Base-by-base conservation (phyloP, 2,329 filamentous ascomycete genomes). In the Fusarium mangiferae region DNA sequence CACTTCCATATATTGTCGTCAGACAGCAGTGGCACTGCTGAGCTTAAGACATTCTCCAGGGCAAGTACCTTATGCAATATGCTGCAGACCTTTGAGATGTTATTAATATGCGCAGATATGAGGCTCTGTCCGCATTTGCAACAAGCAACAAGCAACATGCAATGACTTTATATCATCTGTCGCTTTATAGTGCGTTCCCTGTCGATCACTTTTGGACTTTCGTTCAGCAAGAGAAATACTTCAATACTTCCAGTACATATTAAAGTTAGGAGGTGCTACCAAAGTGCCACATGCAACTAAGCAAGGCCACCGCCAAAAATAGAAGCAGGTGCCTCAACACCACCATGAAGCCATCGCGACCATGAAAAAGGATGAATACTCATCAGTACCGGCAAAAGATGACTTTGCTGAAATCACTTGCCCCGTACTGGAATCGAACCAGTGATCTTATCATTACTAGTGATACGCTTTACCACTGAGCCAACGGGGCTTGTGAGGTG, bases 381-480 rank as follows among this genome's bases (percentile, higher is more conserved):
- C 3, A 3, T 9, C 2, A 15, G 15, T 28, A 30, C 26, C 13
- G 14, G n/a, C 22, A 62, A 68, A 61, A 68, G 24, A 17, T 30
- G 2, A 13, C 9, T 0, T 0, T 18, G 0, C 0, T 2, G 24
- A 14, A 57, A 72, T 54, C 51, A 72, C 55, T 17, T 74, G 72
- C 72, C 72, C 67, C 72, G 70, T 74, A 74, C 62, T 74, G 72
- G 72, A 73, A 74, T 74, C 72, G 72, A 74, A 74, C 71, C 71
- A 73, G 62, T 73, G 71, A 74, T 73, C 70, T 74, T 73, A 71
- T 74, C 71, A 74, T 74, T 74, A 74, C 73, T 75, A 75, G 73
- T 75, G 73, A 75, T 75, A 74, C 73, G 73, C 73, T 75, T 71
- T 75, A 76, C 73, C 73, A 75, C 73, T 75, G 51, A 75, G 73